Percentiles rank a stretch among this genome's conserved stretches.
Conservation (phyloP, 1,284 basidiomycete genomes). For the Moesziomyces antarcticus region DNA sequence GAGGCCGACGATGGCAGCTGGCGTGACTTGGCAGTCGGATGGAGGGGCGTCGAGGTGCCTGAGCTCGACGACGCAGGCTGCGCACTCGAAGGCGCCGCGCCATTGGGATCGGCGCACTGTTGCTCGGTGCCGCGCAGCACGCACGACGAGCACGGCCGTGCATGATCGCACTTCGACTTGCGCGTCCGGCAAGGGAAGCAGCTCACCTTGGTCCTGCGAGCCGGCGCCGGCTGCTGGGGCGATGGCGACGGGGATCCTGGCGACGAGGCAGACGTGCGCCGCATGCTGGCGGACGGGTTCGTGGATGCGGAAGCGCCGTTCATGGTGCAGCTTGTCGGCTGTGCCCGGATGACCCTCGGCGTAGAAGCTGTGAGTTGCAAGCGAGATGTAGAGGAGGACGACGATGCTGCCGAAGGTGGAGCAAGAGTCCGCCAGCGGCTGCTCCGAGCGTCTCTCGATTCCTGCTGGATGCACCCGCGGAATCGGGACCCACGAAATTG, state of each 20-base stretch:
- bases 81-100: conserved; percentile 4
- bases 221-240: conserved; percentile 6
- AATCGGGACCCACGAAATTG: too few relatives aligned
- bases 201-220: conserved; percentile 33
- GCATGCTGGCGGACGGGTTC: neutral
- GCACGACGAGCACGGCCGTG: conserved; percentile 39
- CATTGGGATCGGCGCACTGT: conserved; percentile 24
- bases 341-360: neutral
- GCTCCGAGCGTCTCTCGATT: too few relatives aligned
- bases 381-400: too few relatives aligned
- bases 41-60: conserved; percentile 2
- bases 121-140: conserved; percentile 23
- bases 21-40: neutral
- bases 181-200: conserved; percentile 34
- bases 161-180: conserved; percentile 44
- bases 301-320: neutral
- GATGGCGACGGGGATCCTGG: conserved; percentile 14
- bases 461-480: too few relatives aligned
- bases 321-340: neutral
- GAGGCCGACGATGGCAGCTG: conserved; percentile 10
- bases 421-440: too few relatives aligned
- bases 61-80: conserved; percentile 5
- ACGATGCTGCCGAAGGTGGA: too few relatives aligned
- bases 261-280: conserved; percentile 3
- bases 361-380: neutral